These are phyloP conservation scores for Colletotrichum lindemuthianum DNA, from an alignment of 2,329 filamentous ascomycete species.

Conservation along the genomic window DNA sequence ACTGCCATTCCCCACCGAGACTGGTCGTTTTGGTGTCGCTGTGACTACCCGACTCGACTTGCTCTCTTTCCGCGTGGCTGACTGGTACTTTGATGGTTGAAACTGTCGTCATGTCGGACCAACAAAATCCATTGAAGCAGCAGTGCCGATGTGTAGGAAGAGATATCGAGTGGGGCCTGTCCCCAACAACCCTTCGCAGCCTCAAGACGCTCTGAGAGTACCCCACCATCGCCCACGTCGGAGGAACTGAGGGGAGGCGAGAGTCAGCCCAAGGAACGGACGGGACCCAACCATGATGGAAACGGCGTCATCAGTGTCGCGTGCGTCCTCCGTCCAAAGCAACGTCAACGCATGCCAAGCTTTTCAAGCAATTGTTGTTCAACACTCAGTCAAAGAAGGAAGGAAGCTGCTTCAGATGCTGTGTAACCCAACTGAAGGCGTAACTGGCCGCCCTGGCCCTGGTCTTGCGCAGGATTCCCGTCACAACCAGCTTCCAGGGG, in stretches of 20 bases:
- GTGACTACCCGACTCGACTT: neutral
- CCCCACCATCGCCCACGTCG: slow-evolving; percentile 30
- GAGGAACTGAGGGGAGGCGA: neutral
- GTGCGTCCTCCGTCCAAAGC: slow-evolving; percentile 18
- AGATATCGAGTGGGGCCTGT: slow-evolving; percentile 3
- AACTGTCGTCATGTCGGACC: too few relatives aligned
- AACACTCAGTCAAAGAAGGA: neutral
- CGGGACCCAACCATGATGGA: neutral
- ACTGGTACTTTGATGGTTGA: too few relatives aligned
- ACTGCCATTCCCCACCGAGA: slow-evolving; percentile 25
- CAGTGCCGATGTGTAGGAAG: neutral
- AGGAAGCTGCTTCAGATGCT: slow-evolving; percentile 8
- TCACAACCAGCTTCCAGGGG: neutral
- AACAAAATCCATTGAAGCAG: too few relatives aligned
- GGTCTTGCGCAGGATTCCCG: neutral
- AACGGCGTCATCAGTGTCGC: slow-evolving; percentile 26
- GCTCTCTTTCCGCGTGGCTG: too few relatives aligned
- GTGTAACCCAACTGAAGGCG: slow-evolving; percentile 2
- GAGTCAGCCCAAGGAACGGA: slow-evolving; percentile 9
- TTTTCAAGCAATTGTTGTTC: neutral
- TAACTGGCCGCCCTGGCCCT: neutral
- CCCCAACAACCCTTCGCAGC: slow-evolving; percentile 4
- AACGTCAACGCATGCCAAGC: slow-evolving; percentile 20
- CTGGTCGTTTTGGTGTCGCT: slow-evolving; percentile 10
- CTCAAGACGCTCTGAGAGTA: slow-evolving; percentile 15